Conservation (phyloP, 2,329 filamentous ascomycete species). For the Colletotrichum sidae region DNA sequence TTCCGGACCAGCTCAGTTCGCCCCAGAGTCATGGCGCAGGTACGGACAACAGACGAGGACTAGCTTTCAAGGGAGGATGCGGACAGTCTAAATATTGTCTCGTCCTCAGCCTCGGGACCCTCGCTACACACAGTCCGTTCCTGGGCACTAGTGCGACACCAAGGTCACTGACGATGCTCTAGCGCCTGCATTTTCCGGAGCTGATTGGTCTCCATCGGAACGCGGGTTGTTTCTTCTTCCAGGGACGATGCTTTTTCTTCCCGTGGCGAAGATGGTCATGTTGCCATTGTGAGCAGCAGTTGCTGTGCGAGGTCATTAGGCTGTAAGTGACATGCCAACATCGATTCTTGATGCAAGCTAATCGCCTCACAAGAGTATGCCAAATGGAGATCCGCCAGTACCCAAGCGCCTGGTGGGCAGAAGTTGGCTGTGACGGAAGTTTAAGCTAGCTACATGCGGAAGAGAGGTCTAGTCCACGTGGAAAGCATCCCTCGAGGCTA, state of each 20-base stretch:
- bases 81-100: constrained; percentile 18
- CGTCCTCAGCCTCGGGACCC: constrained; percentile 8
- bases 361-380: too few relatives aligned
- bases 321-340: too few relatives aligned
- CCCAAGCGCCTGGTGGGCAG: too few relatives aligned
- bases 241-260: neutral
- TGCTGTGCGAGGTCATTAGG: too few relatives aligned
- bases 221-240: neutral
- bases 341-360: too few relatives aligned
- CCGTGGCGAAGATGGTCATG: neutral
- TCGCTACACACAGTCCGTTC: constrained; percentile 1
- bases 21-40: neutral
- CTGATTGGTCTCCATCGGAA: neutral
- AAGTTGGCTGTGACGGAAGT: too few relatives aligned
- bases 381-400: too few relatives aligned
- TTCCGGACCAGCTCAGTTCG: neutral
- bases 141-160: constrained; percentile 21
- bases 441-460: too few relatives aligned
- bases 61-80: constrained; percentile 3
- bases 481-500: too few relatives aligned
- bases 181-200: constrained; percentile 22
- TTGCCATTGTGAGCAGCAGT: too few relatives aligned
- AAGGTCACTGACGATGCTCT: constrained; percentile 15
- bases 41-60: neutral
- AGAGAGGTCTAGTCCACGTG: too few relatives aligned